These are phyloP conservation scores for Dunaliella primolecta DNA, from an alignment of 139 green algal genomes.

Conservation along the genomic window DNA sequence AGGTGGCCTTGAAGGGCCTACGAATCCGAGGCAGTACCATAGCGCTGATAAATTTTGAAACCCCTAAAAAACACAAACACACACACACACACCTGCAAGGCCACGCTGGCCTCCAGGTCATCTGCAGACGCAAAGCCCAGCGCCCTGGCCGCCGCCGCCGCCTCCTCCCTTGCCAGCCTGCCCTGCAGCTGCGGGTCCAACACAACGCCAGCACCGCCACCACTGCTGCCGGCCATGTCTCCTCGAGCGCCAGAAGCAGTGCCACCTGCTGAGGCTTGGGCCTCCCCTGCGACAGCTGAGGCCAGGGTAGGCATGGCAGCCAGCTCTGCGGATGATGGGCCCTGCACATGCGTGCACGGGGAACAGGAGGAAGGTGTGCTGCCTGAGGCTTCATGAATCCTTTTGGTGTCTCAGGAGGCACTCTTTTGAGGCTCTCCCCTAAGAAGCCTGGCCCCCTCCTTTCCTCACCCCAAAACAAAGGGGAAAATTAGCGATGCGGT, in stretches of 20 bases:
- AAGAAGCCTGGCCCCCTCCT: too few species aligned
- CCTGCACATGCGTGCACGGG: not conserved
- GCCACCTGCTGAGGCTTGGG: not conserved
- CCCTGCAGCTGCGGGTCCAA: not conserved
- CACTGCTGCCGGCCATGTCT: too few species aligned
- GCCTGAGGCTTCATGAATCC: too few species aligned
- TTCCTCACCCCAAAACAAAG: too few species aligned
- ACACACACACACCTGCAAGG: conserved; percentile 7
- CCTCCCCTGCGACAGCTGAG: not conserved
- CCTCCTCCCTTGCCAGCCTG: not conserved
- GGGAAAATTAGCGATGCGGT: too few species aligned
- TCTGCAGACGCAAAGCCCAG: conserved; percentile 12
- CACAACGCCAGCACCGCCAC: not conserved
- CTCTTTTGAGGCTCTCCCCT: too few species aligned
- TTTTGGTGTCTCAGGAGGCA: too few species aligned
- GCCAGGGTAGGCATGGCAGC: not conserved
- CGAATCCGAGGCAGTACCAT: too few species aligned
- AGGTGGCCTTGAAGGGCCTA: too few species aligned
- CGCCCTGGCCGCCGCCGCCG: not conserved
- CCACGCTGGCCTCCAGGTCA: conserved; percentile 23
- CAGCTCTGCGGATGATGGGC: not conserved
- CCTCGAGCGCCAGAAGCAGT: not conserved
- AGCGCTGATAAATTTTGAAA: too few species aligned
- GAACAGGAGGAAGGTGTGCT: too few species aligned
- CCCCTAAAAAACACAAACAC: too few species aligned